Conservation (phyloP, 192 early-diverging fungal species). For the Gaertneriomyces semiglobifer region DNA sequence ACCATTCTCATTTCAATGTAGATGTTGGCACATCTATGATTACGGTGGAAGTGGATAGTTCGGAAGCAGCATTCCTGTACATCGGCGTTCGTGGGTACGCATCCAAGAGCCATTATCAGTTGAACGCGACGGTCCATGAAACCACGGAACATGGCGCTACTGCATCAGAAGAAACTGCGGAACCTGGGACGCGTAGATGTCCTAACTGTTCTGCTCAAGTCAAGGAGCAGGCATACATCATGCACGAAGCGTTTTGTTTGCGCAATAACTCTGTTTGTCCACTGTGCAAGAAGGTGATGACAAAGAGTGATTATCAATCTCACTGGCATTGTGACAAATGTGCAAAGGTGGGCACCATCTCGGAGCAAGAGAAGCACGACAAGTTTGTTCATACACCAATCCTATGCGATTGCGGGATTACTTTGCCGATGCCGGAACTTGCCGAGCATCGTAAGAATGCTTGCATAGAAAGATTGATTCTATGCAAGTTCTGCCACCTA, state of each 20-base stretch:
- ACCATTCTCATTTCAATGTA: constrained; percentile 35
- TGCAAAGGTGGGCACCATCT: constrained; percentile 45
- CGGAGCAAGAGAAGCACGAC: constrained; percentile 65
- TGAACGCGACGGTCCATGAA: not conserved
- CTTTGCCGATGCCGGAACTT: constrained; percentile 43
- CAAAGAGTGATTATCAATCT: constrained; percentile 54
- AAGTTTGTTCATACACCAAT: constrained; percentile 56
- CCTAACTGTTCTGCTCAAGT: constrained; percentile 69
- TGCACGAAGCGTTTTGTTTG: constrained; percentile 77
- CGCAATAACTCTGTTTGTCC: constrained; percentile 74
- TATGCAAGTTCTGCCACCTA: constrained; percentile 81
- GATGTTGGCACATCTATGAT: constrained; percentile 17
- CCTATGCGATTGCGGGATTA: constrained; percentile 59
- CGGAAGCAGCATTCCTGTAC: constrained; percentile 27
- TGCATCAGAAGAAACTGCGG: not conserved
- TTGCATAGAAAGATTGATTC: constrained; percentile 72
- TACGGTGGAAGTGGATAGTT: not conserved
- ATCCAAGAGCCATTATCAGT: not conserved
- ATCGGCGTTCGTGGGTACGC: constrained; percentile 20
- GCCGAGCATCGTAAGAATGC: constrained; percentile 63
- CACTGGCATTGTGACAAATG: constrained; percentile 88
- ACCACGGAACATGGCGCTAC: constrained; percentile 4
- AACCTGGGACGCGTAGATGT: constrained; percentile 48
- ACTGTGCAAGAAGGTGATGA: constrained; percentile 63
- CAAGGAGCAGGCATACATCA: constrained; percentile 52